Base-by-base conservation (phyloP, 2,329 filamentous ascomycete species). In the Coniochaeta ligniaria region DNA sequence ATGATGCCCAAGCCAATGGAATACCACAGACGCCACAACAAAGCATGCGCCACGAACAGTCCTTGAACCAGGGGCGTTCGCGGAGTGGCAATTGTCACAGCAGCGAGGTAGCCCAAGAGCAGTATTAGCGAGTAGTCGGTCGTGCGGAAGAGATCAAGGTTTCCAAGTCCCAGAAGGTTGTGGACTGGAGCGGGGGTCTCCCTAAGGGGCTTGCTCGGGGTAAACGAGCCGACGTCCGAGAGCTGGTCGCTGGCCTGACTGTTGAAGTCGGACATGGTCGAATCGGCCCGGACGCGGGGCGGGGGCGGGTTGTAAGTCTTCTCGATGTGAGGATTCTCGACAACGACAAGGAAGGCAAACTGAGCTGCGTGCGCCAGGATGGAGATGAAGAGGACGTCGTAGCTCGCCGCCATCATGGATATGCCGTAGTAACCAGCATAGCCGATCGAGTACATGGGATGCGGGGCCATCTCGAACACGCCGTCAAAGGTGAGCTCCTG, bases 351-450 rank as follows among this genome's bases (percentile, higher is more conserved):
- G 78, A 99, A 99, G 62, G 88, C 88, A 74, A 99, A 94, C 77
- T 99, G 95, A 61, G 93, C 91, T 68, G 92, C 86, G 77, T 99
- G 95, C 63, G 94, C 95, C 70, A 96, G 77, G 69, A 99, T 94
- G 60, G 95, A 98, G 74, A 98, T 97, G 80, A 96, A 93, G 57
- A 99, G 83, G 61, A 99, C 94, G 70, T 94, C 92, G 77, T 98
- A 98, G 80, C 95, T 99, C 63, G 94, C 94, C 55, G 92, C 93
- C 89, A 99, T 96, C 78, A 97, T 88, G 62, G 94, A 97, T 71
- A 98, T 97, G 67, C 95, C 95, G 73, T 99, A 99, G 78, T 96
- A 99, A 55, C 95, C 95, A 59, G 92, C 92, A 75, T 99, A 99
- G 43, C 95, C 95, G 69, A 98, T 94, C 60, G 93, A 96, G 77